phyloP scores from a whole-genome alignment of 2,329 filamentous ascomycete genomes.

The Paramyrothecium sp. region DNA sequence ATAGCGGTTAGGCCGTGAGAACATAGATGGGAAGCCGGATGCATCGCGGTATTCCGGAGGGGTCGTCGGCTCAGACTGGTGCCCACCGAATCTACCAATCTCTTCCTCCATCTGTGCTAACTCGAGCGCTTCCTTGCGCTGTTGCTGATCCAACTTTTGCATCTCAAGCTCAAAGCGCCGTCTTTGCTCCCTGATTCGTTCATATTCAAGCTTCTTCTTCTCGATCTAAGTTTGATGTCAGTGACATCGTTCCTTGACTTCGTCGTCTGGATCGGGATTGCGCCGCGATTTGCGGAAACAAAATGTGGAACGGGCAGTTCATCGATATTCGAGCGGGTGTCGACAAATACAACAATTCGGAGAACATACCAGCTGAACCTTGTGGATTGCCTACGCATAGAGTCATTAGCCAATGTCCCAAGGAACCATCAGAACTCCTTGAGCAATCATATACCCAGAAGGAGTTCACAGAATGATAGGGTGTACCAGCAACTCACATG shows the following conservation, averaged over 20 bases:
- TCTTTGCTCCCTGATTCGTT: slow-evolving; percentile 85
- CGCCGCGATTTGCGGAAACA: background rate
- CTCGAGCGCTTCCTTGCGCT: slow-evolving; percentile 79
- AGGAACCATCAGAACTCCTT: too few relatives aligned
- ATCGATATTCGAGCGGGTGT: background rate
- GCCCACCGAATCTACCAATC: slow-evolving; percentile 63
- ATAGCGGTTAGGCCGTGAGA: slow-evolving; percentile 83
- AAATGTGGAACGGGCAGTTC: slow-evolving; percentile 1
- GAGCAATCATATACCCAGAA: background rate
- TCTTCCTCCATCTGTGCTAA: slow-evolving; percentile 83
- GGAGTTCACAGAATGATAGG: background rate
- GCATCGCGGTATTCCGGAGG: slow-evolving; percentile 87
- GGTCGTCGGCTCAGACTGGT: slow-evolving; percentile 93
- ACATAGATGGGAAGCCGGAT: slow-evolving; percentile 72
- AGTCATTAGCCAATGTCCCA: slow-evolving; percentile 19
- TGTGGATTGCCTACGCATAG: slow-evolving; percentile 59
- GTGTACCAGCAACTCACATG: slow-evolving; percentile 27
- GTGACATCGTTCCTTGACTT: slow-evolving; percentile 12
- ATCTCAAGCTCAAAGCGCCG: slow-evolving; percentile 90
- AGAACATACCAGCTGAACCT: slow-evolving; percentile 72
- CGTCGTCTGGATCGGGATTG: background rate
- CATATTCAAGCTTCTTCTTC: slow-evolving; percentile 91
- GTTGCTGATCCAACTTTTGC: slow-evolving; percentile 82
- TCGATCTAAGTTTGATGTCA: slow-evolving; percentile 67
- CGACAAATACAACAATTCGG: too few relatives aligned